Conservation (phyloP, 148 eudicot genomes). For the Rhododendron vialii region DNA sequence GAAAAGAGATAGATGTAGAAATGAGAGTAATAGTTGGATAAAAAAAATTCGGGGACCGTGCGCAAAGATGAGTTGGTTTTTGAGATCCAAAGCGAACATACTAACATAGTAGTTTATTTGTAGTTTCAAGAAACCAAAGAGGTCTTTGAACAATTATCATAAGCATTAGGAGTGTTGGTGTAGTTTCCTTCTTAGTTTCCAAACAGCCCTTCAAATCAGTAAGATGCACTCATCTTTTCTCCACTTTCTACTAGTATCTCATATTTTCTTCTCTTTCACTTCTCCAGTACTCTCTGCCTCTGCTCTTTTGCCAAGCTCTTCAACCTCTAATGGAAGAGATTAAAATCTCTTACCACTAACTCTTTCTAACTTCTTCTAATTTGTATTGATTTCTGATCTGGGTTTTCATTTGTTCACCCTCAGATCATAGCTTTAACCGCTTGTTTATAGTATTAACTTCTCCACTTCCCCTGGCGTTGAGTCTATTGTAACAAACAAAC, state of each 20-base stretch:
- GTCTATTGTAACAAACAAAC: slow-evolving; percentile 7
- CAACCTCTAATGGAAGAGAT: slow-evolving; percentile 14
- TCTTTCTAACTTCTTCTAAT: background rate
- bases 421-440: slow-evolving; percentile 14
- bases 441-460: background rate
- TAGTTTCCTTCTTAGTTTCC: background rate
- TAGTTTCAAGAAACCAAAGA: background rate
- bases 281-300: slow-evolving; percentile 7
- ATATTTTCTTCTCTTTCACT: background rate
- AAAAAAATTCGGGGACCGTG: too few relatives aligned
- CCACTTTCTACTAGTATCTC: background rate
- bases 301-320: slow-evolving; percentile 12
- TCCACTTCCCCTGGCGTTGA: slow-evolving; percentile 4
- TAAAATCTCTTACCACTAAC: slow-evolving; percentile 7
- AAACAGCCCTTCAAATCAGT: background rate
- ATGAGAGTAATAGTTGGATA: too few relatives aligned
- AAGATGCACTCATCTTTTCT: background rate
- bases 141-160: background rate
- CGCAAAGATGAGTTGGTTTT: too few relatives aligned
- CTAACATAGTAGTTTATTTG: background rate
- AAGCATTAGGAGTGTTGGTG: background rate
- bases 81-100: too few relatives aligned
- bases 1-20: too few relatives aligned
- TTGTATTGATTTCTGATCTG: slow-evolving; percentile 18
- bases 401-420: slow-evolving; percentile 2